phyloP scores from a whole-genome alignment of 345 rosid genomes.

The Anacardium occidentale region DNA sequence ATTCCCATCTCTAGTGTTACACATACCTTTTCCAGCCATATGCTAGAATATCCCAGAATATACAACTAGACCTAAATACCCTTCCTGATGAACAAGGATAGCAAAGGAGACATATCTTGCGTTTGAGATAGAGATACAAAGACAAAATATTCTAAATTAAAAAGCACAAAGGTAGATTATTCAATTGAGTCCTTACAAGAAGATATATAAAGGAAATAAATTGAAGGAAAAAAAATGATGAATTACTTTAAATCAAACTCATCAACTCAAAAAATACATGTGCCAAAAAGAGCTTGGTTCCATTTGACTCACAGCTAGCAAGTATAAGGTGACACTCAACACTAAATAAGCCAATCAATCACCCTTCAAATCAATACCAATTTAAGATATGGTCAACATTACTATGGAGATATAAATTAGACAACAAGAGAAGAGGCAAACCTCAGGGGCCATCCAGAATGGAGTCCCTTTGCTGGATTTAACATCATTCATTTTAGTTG shows the following conservation, averaged over 20 bases:
- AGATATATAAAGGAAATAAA: neutral
- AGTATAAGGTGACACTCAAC: neutral
- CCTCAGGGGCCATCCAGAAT: slow-evolving; percentile 99
- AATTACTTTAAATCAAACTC: neutral
- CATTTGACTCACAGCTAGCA: neutral
- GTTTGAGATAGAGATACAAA: too few relatives aligned
- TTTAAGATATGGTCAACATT: neutral
- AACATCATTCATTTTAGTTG: slow-evolving; percentile 68
- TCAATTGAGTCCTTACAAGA: neutral
- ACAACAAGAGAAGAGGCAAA: slow-evolving; percentile 32
- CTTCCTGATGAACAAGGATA: too few relatives aligned
- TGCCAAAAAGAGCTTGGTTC: neutral
- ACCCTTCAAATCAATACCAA: neutral
- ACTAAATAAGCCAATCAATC: neutral
- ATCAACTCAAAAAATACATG: neutral
- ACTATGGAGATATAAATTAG: neutral
- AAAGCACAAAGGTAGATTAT: too few relatives aligned
- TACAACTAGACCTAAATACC: too few relatives aligned
- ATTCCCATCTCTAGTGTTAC: too few relatives aligned
- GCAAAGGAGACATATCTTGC: too few relatives aligned
- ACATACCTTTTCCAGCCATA: too few relatives aligned
- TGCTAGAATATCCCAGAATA: too few relatives aligned
- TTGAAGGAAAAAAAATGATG: neutral
- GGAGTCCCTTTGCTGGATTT: slow-evolving; percentile 81
- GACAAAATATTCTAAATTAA: too few relatives aligned